Percentiles rank a stretch among this genome's conserved stretches.
phyloP scores from a whole-genome alignment of 257 asterid genomes.

The Avicennia marina region DNA sequence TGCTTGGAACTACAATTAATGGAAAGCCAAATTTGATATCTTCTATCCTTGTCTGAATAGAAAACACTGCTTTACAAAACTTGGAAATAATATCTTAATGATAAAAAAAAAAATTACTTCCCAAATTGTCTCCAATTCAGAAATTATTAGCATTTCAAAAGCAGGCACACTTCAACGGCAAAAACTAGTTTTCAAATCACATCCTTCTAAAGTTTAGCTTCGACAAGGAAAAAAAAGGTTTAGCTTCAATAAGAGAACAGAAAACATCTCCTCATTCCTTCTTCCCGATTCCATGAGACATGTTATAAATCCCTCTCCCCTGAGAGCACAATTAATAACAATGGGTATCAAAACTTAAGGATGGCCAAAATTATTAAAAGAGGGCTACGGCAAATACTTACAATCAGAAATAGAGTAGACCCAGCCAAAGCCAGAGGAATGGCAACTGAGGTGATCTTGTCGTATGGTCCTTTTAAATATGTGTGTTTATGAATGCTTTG shows the following conservation, averaged over 20 bases:
- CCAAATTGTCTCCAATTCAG: constrained; percentile 7
- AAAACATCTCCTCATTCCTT: constrained; percentile 43
- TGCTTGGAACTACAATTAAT: no score
- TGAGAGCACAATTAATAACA: constrained; percentile 24
- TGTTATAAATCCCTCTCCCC: constrained; percentile 76
- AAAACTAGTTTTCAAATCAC: neutral
- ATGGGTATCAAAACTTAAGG: neutral
- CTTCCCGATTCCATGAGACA: constrained; percentile 87
- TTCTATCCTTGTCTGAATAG: no score
- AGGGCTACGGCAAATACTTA: constrained; percentile 27
- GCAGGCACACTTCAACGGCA: constrained; percentile 15
- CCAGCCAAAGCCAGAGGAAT: constrained; percentile 70
- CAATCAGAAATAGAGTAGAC: constrained; percentile 45
- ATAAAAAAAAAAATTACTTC: constrained; percentile 3
- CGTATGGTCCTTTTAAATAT: constrained; percentile 54
- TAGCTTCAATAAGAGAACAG: neutral
- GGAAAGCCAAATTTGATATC: no score
- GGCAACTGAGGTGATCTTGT: constrained; percentile 71
- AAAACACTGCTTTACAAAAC: no score
- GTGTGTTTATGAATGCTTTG: constrained; percentile 72
- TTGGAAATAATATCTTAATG: constrained; percentile 10
- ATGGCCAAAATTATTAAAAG: neutral
- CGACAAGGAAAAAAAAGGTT: no score
- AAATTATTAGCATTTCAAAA: constrained; percentile 23
- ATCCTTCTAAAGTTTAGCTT: constrained; percentile 1